Evolutionary conservation across 805 yeast genomes (phyloP).

Genomic region (Suhomyces sp.): DNA sequence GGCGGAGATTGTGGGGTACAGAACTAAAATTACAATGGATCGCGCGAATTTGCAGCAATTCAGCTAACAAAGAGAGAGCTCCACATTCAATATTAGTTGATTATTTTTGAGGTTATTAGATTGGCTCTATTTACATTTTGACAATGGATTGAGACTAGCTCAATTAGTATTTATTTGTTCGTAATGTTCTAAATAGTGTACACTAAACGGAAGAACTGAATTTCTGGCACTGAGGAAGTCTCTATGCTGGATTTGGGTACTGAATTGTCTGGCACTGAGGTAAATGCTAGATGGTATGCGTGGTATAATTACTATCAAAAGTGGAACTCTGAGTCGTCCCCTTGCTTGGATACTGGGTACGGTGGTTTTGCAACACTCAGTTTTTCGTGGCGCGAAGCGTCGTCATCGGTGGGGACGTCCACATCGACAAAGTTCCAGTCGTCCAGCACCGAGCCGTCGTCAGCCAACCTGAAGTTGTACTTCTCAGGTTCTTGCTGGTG

Average conservation of each 20-base stretch:
- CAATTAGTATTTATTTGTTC: background rate
- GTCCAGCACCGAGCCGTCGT: background rate
- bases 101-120: too few relatives aligned
- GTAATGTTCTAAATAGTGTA: background rate
- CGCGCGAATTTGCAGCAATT: background rate
- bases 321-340: background rate
- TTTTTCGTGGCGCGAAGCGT: background rate
- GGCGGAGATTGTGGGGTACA: background rate
- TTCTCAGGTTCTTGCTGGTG: background rate
- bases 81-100: too few relatives aligned
- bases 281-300: background rate
- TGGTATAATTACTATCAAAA: background rate
- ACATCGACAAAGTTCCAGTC: conserved; percentile 22
- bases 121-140: background rate
- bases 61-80: too few relatives aligned
- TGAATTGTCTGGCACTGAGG: background rate
- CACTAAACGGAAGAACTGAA: background rate
- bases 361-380: conserved; percentile 1
- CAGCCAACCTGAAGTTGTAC: background rate
- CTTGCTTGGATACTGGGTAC: conserved; percentile 3
- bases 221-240: background rate
- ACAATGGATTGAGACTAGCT: background rate
- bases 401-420: conserved; percentile 26
- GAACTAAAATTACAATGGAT: background rate
- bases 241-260: too few relatives aligned